phyloP scores from a whole-genome alignment of 1,139 yeast species.

The Sugiyamaella novakii region DNA sequence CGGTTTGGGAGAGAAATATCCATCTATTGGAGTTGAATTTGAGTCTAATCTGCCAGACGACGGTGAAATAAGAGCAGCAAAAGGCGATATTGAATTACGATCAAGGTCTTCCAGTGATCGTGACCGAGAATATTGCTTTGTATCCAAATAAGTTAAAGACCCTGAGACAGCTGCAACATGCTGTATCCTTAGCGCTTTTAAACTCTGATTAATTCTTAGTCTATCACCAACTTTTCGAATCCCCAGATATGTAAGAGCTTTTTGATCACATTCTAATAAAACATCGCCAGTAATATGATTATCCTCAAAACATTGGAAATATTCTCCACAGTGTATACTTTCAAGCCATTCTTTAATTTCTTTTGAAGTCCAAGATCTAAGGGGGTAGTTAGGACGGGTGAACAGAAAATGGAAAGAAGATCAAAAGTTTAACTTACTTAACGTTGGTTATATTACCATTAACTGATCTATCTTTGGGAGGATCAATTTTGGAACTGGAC shows the following conservation, averaged over 20 bases:
- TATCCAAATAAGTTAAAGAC: background rate
- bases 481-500: too few relatives aligned
- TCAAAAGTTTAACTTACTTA: conserved; percentile 5
- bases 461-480: conserved; percentile 13
- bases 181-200: conserved; percentile 34
- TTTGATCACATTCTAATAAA: conserved; percentile 64
- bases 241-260: conserved; percentile 74
- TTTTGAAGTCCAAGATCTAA: conserved; percentile 36
- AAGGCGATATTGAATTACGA: conserved; percentile 32
- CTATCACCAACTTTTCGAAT: conserved; percentile 81
- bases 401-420: background rate
- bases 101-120: conserved; percentile 30
- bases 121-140: background rate
- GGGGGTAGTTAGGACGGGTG: background rate
- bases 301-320: conserved; percentile 39
- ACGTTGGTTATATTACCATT: conserved; percentile 5
- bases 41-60: conserved; percentile 3
- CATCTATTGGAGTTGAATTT: conserved; percentile 26
- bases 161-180: background rate
- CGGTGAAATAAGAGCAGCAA: conserved; percentile 19
- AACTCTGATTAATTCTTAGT: conserved; percentile 60
- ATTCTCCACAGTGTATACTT: conserved; percentile 40
- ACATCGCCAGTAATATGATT: conserved; percentile 64
- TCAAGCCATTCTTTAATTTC: conserved; percentile 45
- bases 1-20: conserved; percentile 24